Base-by-base conservation (phyloP, 2,329 filamentous ascomycete genomes). In the Apiospora hydei region DNA sequence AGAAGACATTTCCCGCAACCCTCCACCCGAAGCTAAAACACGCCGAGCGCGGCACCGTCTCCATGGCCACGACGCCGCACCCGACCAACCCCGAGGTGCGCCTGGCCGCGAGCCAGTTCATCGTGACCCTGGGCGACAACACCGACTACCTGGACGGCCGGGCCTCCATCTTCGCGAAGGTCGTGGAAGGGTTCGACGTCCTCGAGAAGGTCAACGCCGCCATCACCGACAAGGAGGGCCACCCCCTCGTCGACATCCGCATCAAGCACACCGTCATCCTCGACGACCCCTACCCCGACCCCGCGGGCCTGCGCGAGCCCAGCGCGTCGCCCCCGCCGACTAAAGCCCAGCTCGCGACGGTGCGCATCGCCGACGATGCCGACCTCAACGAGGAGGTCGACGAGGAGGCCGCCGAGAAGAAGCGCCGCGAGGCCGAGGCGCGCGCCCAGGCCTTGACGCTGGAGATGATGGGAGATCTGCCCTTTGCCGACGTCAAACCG, bases 401-500 rank as follows among this genome's bases (percentile, higher is more conserved):
- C 76, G 93, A 95, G 75, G 94, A 95, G 76, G 94, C 92, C 30
- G 86, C 88, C 5, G 96, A 98, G 81, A 93, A 91, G 82, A 84
- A 92, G 68, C 91, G 96, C 69, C 90, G 95, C 74, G 95, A 98
- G 81, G 90, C 94, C 41, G 96, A 99, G 82, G 96, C 96, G 7
- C 91, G 95, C 74, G 96, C 96, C 0, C 96, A 98, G 82, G 96
- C 96, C 0, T 85, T 99, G 78, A 98, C 96, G 1, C 88, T 99
- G 67, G 96, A 99, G 84, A 97, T 99, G 91, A 96, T 99, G 83
- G 96, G 96, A 61, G 96, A 99, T 81, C 85, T 99, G 72, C 96
- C 96, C 5, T 99, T 98, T 82, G 96, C 96, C 72, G 96, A 99
- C 83, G 95, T 99, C 77, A 97, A 96, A 78, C 96, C 96, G 5